Base-by-base conservation (phyloP, 441 rosid genomes). In the Manihot esculenta region DNA sequence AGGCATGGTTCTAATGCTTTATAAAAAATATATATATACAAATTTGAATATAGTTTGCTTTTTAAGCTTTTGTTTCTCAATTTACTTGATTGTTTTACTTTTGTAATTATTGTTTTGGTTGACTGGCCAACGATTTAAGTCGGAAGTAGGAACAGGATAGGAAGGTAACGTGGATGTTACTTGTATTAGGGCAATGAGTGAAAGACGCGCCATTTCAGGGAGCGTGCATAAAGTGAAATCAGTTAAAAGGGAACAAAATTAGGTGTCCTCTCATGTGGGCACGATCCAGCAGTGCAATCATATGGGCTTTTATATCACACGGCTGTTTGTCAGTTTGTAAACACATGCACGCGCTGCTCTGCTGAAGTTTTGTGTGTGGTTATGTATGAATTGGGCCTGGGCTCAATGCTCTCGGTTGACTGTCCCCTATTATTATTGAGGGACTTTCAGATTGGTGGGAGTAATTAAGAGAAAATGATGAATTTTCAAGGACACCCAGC, bases 281-380 rank as follows among this genome's bases (percentile, higher is more conserved):
- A 1, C 62, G 30, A 33, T 62, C 41, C 41, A 38, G 60, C 61
- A 35, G 41, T 7, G 61, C 41, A 70, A 70, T 70, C 73, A 60
- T 60, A 10, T 2, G 3, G 5, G 57, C 35, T 24, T 60, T 49
- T 0, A 30, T 21, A 59, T 60, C 66, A 59, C 73, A 70, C 73
- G 73, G 47, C 65, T 70, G 49, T 58, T 60, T 70, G 73, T 70
- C 66, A 14, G 48, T 49, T 59, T 48, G 57, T 38, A 21, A 18
- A 10, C 26, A 27, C 41, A 48, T 26, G 26, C 57, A 64, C 68
- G 68, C 44, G 56, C 68, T 64, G 0, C 55, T 45, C 7, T 35
- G 3, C 41, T 35, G 0, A 30, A 30, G 4, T 30, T 30, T 30
- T 30, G 4, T 35, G 41, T 35, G 41, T 5, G 41, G 41, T 35